Base-by-base conservation (phyloP, 345 rosid species). In the Lenwebbia sp. region DNA sequence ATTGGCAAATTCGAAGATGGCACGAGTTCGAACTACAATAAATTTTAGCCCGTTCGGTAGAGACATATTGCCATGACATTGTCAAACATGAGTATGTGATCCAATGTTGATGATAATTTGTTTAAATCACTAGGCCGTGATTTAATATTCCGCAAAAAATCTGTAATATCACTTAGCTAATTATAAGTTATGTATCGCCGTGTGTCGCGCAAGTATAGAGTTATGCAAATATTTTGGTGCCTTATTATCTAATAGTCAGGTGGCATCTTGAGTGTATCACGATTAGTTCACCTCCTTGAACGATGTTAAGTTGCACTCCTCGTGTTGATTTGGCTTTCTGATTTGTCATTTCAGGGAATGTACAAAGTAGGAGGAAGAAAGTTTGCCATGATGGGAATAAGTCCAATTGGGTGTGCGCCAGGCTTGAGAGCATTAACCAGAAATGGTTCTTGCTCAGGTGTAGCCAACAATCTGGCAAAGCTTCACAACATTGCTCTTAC, bases 401-500 rank as follows among this genome's bases (percentile, higher is more conserved):
- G 54, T 23, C 87, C 84, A 5, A 82, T 55, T 28, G 87, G 84
- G 21, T 82, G 87, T 51, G 6, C 82, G 28, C 81, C 84, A 5
- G 15, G 2, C 25, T 19, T 4, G 26, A 86, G 57, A 81, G 17
- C 2, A 30, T 30, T 26, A 87, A 54, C 33, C 17, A 33, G 22
- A 88, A 83, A 47, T 12, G 41, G 44, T 37, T 21, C 30, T 7
- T 53, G 85, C 82, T 81, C 22, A 17, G 26, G 13, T 10, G 28
- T 19, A 51, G 54, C 50, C 89, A 21, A 82, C 62, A 52, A 70
- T 11, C 37, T 91, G 6, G 57, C 86, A 37, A 56, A 84, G 62
- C 33, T 88, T 7, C 93, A 93, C 86, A 86, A 92, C 25, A 49
- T 54, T 50, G 90, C 82, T 74, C 65, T 90, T 44, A 37, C 86